Percentiles rank a stretch among this genome's conserved stretches.
These are phyloP conservation scores for Brettanomyces naardenensis DNA, from an alignment of 805 yeast species.

Conservation along the genomic window DNA sequence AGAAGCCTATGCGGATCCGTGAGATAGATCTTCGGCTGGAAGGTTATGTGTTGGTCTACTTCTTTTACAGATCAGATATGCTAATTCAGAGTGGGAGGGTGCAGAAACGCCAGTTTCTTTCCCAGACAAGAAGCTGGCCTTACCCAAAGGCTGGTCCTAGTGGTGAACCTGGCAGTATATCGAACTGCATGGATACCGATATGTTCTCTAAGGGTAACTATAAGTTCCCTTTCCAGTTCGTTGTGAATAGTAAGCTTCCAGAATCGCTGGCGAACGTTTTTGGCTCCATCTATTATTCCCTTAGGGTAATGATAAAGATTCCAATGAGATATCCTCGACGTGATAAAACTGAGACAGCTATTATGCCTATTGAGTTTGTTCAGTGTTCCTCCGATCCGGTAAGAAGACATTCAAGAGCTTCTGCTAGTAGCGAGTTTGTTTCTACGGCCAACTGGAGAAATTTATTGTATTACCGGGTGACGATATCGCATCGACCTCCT, in stretches of 20 bases:
- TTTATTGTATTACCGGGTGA: conserved; percentile 18
- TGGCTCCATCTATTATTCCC: conserved; percentile 14
- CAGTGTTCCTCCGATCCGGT: conserved; percentile 10
- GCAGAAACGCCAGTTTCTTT: conserved; percentile 4
- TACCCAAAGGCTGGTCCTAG: neutral
- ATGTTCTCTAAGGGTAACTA: conserved; percentile 14
- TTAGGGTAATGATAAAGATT: conserved; percentile 10
- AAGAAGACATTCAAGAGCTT: neutral
- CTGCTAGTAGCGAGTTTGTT: conserved; percentile 10
- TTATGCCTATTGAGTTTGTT: conserved; percentile 8
- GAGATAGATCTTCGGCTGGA: conserved; percentile 9
- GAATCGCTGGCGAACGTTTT: conserved; percentile 16
- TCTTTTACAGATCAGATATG: neutral
- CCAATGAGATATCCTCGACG: neutral
- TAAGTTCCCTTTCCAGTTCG: conserved; percentile 22
- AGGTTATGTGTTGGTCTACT: conserved; percentile 8
- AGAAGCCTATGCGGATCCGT: conserved; percentile 10
- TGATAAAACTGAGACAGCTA: neutral
- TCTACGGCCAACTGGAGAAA: conserved; percentile 27
- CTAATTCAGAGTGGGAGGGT: neutral
- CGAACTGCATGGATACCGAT: conserved; percentile 3
- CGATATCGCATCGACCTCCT: conserved; percentile 11
- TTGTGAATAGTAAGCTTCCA: conserved; percentile 16
- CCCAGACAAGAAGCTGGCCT: conserved; percentile 1
- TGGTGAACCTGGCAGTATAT: neutral